Conservation (phyloP, 2,329 filamentous ascomycete genomes). For the Aureobasidium lini region DNA sequence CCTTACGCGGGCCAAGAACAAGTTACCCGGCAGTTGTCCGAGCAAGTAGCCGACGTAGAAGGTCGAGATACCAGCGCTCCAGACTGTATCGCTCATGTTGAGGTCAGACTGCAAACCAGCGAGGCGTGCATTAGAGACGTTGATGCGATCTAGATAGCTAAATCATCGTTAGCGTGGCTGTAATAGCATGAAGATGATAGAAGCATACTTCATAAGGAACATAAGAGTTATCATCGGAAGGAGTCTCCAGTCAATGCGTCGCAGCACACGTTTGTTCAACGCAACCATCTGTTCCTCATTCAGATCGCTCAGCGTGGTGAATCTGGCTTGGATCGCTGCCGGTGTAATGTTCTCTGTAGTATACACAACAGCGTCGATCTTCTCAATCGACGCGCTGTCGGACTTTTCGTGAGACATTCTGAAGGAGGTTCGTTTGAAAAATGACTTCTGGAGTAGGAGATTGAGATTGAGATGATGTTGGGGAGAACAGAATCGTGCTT, state of each 20-base stretch:
- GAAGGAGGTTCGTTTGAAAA: neutral
- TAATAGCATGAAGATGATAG: neutral
- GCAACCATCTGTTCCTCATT: constrained; percentile 23
- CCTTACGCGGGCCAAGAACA: constrained; percentile 36
- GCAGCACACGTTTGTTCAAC: constrained; percentile 25
- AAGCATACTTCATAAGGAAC: constrained; percentile 26
- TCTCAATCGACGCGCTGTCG: constrained; percentile 21
- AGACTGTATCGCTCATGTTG: constrained; percentile 27
- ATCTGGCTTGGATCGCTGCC: constrained; percentile 24
- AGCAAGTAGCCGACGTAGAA: constrained; percentile 38
- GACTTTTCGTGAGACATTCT: constrained; percentile 14
- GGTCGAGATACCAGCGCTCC: constrained; percentile 35
- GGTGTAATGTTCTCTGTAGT: constrained; percentile 26
- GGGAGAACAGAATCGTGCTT: neutral
- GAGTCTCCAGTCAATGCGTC: constrained; percentile 25
- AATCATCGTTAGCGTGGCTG: neutral
- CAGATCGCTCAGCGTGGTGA: constrained; percentile 22
- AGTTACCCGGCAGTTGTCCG: constrained; percentile 40
- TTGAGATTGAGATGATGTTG: neutral
- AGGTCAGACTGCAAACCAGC: constrained; percentile 34
- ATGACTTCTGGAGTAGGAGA: neutral
- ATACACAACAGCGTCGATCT: constrained; percentile 28
- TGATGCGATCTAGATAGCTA: constrained; percentile 36
- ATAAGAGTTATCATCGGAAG: constrained; percentile 27
- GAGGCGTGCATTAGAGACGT: constrained; percentile 34